Base-by-base conservation (phyloP, 257 asterid genomes). In the Fraxinus quadrangulata region DNA sequence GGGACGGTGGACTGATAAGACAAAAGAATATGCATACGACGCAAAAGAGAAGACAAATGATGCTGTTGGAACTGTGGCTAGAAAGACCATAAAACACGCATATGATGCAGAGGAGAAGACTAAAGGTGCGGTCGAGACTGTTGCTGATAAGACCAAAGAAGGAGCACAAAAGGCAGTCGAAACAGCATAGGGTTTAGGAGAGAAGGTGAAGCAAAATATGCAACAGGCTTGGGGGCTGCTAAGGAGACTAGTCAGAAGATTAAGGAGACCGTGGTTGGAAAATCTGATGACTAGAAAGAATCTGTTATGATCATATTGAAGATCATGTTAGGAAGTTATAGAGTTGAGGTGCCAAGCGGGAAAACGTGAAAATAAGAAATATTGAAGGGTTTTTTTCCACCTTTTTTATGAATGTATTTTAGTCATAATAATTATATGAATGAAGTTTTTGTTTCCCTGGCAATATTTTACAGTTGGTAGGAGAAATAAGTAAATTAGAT, bases 241-340 rank as follows among this genome's bases (percentile, higher is more conserved):
- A 80, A 79, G 83, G 82, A 85, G 33, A 88, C 88, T 0, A 79
- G 85, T 66, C 88, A 82, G 40, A 88, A 87, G 88, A 84, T 91
- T 0, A 90, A 85, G 83, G 92, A 86, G 28, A 90, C 89, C 2
- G 92, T 92, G 80, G 96, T 87, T 14, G 96, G 98, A 17, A 87
- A 84, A 0, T 39, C 85, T 0, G 90, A 85, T 0, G 90, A 81
- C 3, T 80, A 72, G 0, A 83, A 65, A 12, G 90, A 87, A 0
- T 68, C 77, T 0, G n/a, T 80, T 37, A 91, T 6, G 93, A 87
- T 49, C 83, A 19, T 7, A 33, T 86, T 0, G 90, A 90, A 76
- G 94, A 89, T 56, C 94, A 82, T 31, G 92, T 78, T 3, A 80
- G 59, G 40, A 84, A 83, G 45, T 39, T 39, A 10, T 8, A 39